These are phyloP conservation scores for Dactylellina haptotyla DNA, from an alignment of 2,329 filamentous ascomycete species.

Conservation along the genomic window DNA sequence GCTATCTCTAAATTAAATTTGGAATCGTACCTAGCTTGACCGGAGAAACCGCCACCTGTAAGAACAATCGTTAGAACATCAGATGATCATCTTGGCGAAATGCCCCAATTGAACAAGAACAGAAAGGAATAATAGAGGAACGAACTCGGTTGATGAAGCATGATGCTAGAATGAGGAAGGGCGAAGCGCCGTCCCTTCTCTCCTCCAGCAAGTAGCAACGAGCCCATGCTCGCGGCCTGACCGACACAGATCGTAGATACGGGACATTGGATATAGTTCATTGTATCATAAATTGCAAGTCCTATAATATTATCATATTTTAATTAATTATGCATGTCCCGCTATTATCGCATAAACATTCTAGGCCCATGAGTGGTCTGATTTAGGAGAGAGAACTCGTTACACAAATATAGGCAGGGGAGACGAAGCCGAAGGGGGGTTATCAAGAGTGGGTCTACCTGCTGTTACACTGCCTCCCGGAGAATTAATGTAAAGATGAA, in stretches of 20 bases:
- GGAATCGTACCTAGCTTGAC: conserved; percentile 66
- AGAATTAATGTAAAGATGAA: conserved; percentile 97
- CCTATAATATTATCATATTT: conserved; percentile 61
- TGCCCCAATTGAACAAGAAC: background rate
- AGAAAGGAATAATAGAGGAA: conserved; percentile 2
- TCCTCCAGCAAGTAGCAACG: conserved; percentile 85
- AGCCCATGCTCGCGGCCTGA: conserved; percentile 94
- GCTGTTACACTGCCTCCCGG: conserved; percentile 93
- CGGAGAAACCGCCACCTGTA: conserved; percentile 67
- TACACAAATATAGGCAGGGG: background rate
- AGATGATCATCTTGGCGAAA: background rate
- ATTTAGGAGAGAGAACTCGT: conserved; percentile 1
- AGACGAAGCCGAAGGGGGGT: background rate
- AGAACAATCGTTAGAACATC: conserved; percentile 22
- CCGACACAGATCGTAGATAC: conserved; percentile 96
- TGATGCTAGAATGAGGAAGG: conserved; percentile 91
- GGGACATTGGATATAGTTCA: conserved; percentile 93
- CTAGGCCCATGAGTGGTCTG: background rate
- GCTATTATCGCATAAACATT: background rate
- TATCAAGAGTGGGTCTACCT: conserved; percentile 21
- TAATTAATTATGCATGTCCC: background rate
- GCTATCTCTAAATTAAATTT: background rate
- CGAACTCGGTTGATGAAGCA: conserved; percentile 88
- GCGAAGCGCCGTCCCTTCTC: conserved; percentile 85
- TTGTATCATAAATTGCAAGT: conserved; percentile 96